Base-by-base conservation (phyloP, 23 red algal species). In the Gracilaria gracilis region DNA sequence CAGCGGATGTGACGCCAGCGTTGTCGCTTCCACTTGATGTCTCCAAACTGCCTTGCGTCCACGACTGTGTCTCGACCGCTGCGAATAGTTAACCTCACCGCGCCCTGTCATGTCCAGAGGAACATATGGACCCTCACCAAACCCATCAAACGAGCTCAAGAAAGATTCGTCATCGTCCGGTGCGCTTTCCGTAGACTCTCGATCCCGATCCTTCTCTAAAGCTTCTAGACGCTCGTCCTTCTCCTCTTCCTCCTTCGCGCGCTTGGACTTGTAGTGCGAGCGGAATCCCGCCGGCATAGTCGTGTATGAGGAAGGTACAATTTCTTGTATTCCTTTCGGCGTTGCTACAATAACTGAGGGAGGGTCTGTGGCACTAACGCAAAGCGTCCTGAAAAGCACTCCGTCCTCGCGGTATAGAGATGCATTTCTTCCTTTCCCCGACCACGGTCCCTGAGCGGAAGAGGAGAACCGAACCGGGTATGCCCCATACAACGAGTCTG, bases 281-380 rank as follows among this genome's bases (percentile, higher is more conserved):
- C 91, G 61, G 74, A 93, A 93, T 73, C 91, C 91, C 32, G 82
- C 57, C 48, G 84, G 79, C 82, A 90, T 81, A 19, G 81, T 74
- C 57, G 83, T 94, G 61, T 90, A 93, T 7, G 83, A 85, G 24
- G 82, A 89, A 21, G 90, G 84, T 36, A 91, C 59, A 29, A 98
- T 85, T 81, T 94, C 91, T 36, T 80, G 81, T 82, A 98, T 84
- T 17, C 90, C 89, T 35, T 48, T 34, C 42, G 87, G 79, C 28
- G 89, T 89, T 0, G 95, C 91, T 0, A 98, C 82, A 66, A 90
- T 88, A 15, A 98, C 82, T 13, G 88, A 73, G 1, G 89, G 90
- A 27, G 95, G 95, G 61, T 98, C 95, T n/a, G 66, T 85, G 67
- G 89, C 59, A 44, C 90, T 89, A 20, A 98, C 65, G 65, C 89